Evolutionary conservation across 371 early-diverging fungal species (phyloP).

Genomic region (Apophysomyces variabilis): DNA sequence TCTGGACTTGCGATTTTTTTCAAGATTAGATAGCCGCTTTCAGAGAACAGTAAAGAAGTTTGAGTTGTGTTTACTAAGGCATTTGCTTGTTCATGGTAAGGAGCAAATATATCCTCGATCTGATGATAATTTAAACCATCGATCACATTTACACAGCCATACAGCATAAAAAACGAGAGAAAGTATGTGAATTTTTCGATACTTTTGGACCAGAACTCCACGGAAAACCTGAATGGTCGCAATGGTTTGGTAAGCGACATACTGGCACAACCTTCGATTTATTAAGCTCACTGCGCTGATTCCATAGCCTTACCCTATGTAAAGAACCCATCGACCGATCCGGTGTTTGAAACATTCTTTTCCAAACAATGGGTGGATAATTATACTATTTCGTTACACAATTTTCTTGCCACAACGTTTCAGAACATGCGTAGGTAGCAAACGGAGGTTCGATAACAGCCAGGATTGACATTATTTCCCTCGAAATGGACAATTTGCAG

Average conservation of each 20-base stretch:
- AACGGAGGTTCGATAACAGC: background rate
- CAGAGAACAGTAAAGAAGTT: constrained; percentile 67
- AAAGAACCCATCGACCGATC: constrained; percentile 64
- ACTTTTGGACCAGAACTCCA: constrained; percentile 64
- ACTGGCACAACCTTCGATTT: background rate
- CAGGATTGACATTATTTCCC: background rate
- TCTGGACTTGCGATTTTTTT: constrained; percentile 69
- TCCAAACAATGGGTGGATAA: constrained; percentile 71
- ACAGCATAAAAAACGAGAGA: constrained; percentile 62
- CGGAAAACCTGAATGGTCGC: constrained; percentile 65
- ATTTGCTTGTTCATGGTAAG: constrained; percentile 67
- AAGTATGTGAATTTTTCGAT: constrained; percentile 68
- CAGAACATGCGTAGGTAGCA: constrained; percentile 67
- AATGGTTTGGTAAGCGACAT: constrained; percentile 66
- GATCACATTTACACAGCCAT: constrained; percentile 45
- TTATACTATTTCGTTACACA: constrained; percentile 65
- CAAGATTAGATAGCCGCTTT: constrained; percentile 67
- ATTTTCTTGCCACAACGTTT: constrained; percentile 71
- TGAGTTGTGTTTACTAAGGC: constrained; percentile 64
- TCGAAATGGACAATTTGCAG: constrained; percentile 29
- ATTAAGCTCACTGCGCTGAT: background rate
- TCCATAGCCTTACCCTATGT: constrained; percentile 63
- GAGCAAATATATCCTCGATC: background rate
- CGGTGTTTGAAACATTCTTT: constrained; percentile 67
- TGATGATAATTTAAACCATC: background rate